Base-by-base conservation (phyloP, 208 protist genomes). In the Trypanosoma scelopori region DNA sequence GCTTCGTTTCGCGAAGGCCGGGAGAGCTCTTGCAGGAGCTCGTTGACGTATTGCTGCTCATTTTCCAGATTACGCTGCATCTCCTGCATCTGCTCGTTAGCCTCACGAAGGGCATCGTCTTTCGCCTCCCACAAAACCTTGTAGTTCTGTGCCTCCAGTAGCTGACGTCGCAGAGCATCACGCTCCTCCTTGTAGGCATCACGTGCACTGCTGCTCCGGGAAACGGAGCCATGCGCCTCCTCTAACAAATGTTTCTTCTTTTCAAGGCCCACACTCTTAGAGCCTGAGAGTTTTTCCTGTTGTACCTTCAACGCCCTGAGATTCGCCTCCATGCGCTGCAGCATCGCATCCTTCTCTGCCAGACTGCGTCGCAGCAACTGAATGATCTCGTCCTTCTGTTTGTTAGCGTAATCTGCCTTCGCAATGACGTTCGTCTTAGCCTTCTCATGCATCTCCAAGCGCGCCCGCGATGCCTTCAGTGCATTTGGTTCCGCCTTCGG, bases 31-130 rank as follows among this genome's bases (percentile, higher is more conserved):
- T 65, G 47, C 11, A 65, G 22, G 22, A 72, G 57, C 5, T 65
- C 57, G 32, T 65, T 72, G 35, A 63, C 55, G 45, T 58, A 60
- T 1, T 47, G 41, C 43, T 65, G 47, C 49, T 72, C 57, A 35
- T 32, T 30, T 11, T 72, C 58, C 6, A 72, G 41, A 23, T 50
- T 51, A 27, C 41, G 57, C 22, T 72, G 66, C 35, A 72, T 23
- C 18, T 64, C 56, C 15, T 64, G 57, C 45, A 72, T 65, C 37
- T 65, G 47, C 49, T 72, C 57, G 20, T 59, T 5, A 11, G 66
- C 66, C 5, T 65, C 47, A 59, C 47, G 32, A 30, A 72, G 41
- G 20, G 56, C 55, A 15, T 72, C 49, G 43, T 59, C 57, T 57
- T 72, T 65, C 12, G 22, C 35, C 20, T 62, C 51, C 37, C 45